A percentile compares a stretch with the other conserved stretches of the same genome.
Conservation (phyloP, 768 basidiomycete genomes). For the Hygrophoropsis aurantiaca region DNA sequence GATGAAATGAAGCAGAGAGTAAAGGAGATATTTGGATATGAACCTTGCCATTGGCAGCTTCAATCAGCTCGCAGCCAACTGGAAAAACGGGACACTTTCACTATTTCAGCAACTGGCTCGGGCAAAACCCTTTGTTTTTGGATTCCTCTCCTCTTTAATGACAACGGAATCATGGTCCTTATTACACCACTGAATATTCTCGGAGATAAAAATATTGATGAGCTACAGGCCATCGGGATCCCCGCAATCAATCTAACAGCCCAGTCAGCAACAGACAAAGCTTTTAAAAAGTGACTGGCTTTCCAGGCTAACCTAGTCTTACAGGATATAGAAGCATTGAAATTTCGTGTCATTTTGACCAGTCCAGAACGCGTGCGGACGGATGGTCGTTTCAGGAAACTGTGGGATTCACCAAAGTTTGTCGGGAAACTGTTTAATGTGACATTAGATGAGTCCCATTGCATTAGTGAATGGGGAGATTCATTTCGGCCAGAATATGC, state of each 20-base stretch:
- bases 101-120: constrained; percentile 8
- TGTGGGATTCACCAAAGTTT: constrained; percentile 23
- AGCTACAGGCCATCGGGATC: constrained; percentile 2
- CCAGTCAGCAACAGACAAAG: constrained; percentile 4
- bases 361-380: constrained; percentile 28
- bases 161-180: constrained; percentile 7
- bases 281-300: constrained; percentile 2
- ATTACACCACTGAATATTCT: constrained; percentile 13
- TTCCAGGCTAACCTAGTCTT: background rate
- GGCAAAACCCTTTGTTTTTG: constrained; percentile 11
- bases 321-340: constrained; percentile 24
- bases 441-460: constrained; percentile 25
- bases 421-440: constrained; percentile 22
- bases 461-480: constrained; percentile 17
- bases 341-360: constrained; percentile 24
- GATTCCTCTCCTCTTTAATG: constrained; percentile 12
- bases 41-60: constrained; percentile 2
- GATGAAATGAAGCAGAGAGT: background rate
- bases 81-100: constrained; percentile 4
- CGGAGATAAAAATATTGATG: constrained; percentile 5
- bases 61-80: constrained; percentile 3
- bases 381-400: constrained; percentile 1
- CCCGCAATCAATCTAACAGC: constrained; percentile 8
- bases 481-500: constrained; percentile 12
- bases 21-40: constrained; percentile 1